Conservation (phyloP, 1,284 basidiomycete genomes). For the Ustilago bromivora region DNA sequence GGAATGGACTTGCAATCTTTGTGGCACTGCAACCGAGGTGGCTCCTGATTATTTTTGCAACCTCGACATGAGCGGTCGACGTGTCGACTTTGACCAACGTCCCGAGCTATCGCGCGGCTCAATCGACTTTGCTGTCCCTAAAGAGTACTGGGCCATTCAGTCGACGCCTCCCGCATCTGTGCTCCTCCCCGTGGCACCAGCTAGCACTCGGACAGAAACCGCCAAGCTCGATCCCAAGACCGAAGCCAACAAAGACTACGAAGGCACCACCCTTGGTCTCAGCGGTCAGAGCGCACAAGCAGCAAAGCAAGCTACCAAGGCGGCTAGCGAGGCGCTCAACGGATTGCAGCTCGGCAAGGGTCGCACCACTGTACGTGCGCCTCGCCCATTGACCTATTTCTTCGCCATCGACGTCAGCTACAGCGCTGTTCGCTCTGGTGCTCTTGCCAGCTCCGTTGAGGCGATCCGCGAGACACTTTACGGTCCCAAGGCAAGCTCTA, state of each 20-base stretch:
- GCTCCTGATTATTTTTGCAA: slow-evolving; percentile 83
- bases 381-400: slow-evolving; percentile 79
- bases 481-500: slow-evolving; percentile 54
- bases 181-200: slow-evolving; percentile 61
- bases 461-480: slow-evolving; percentile 79
- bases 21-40: slow-evolving; percentile 81
- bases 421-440: slow-evolving; percentile 79
- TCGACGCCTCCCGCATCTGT: slow-evolving; percentile 69
- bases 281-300: slow-evolving; percentile 60
- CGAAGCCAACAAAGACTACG: slow-evolving; percentile 51
- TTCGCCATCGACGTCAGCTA: slow-evolving; percentile 89
- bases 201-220: slow-evolving; percentile 56
- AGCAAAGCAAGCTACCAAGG: slow-evolving; percentile 65
- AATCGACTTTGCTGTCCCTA: slow-evolving; percentile 87
- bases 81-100: slow-evolving; percentile 84
- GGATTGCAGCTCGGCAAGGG: slow-evolving; percentile 62
- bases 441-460: slow-evolving; percentile 79
- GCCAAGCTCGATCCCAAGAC: slow-evolving; percentile 54
- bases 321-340: slow-evolving; percentile 62
- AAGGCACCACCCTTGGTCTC: slow-evolving; percentile 63
- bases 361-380: slow-evolving; percentile 65
- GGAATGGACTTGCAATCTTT: slow-evolving; percentile 93
- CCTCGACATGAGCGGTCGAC: slow-evolving; percentile 82
- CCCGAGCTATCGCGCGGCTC: slow-evolving; percentile 92
- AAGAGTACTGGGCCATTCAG: slow-evolving; percentile 84